Evolutionary conservation across 2,329 filamentous ascomycete genomes (phyloP), one percentile per base, ranked within the genome.

Genomic region (Pestalotiopsis fici): DNA sequence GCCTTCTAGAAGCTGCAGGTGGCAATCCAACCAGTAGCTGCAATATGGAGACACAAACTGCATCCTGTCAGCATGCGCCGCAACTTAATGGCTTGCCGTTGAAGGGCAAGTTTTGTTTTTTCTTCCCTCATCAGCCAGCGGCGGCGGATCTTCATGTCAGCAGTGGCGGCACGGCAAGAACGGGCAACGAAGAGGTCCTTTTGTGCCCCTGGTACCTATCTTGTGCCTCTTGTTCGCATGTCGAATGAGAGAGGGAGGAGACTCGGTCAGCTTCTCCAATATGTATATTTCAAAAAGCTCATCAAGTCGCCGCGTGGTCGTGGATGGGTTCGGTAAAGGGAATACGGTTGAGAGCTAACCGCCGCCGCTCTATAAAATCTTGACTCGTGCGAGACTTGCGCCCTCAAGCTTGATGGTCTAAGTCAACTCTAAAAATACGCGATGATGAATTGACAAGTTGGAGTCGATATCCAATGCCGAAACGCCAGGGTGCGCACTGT

Each of bases 1-100:
- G 57, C 57, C 57, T 60, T 60, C 57, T 60, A 60, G 57, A 60
- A 60, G 28, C 28, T 37, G 57, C 31, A 60, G n/a, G 25, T 31
- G 57, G 28, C 57, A 37, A 15, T 35, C 28, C 57, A 37, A 60
- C 37, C 31, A 31, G 31, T 60, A 12, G n/a, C 57, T 5, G 28
- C 9, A 60, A 12, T 18, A 31, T 27, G 31, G 31, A 31, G 57
- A 60, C 31, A 31, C 28, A 37, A 21, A 60, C 27, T 21, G 57
- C 31, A 60, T 35, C 57, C n/a, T 21, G 57, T 60, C 57, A 60
- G 57, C 57, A 60, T 60, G 57, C 27, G 57, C 25, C 27, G 28
- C 57, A 31, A 60, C n/a, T 27, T 60, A 18, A 31, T 31, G n/a
- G 28, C 31, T 21, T 18, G 43, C 43, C 43, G 43, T 21, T 21